Evolutionary conservation across 495 filamentous ascomycete species (phyloP).

Genomic region (Entonaema liquescens): DNA sequence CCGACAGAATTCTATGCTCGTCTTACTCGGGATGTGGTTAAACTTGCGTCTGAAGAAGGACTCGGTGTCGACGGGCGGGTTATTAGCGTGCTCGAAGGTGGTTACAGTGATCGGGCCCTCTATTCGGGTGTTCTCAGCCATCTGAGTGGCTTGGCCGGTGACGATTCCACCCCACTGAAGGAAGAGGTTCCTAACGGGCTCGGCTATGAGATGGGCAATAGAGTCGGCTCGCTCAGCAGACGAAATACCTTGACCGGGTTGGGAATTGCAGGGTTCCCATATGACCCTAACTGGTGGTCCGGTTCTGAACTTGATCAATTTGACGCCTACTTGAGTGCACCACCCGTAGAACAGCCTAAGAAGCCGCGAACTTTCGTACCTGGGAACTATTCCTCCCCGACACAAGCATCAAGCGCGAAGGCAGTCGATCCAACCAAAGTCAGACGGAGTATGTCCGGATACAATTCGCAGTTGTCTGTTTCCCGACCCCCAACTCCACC

Average conservation of each 20-base stretch:
- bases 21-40: slow-evolving; percentile 84
- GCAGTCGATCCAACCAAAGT: slow-evolving; percentile 49
- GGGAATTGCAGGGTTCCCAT: slow-evolving; percentile 50
- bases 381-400: slow-evolving; percentile 70
- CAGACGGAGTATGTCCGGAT: slow-evolving; percentile 42
- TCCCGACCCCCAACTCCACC: slow-evolving; percentile 64
- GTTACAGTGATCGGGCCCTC: slow-evolving; percentile 91
- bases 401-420: slow-evolving; percentile 49
- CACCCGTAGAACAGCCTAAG: slow-evolving; percentile 52
- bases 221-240: slow-evolving; percentile 50
- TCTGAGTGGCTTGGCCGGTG: slow-evolving; percentile 75
- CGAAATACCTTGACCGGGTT: slow-evolving; percentile 44
- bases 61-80: slow-evolving; percentile 81
- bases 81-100: slow-evolving; percentile 93
- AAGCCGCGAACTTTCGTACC: slow-evolving; percentile 63
- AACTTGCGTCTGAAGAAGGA: slow-evolving; percentile 80
- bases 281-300: slow-evolving; percentile 82
- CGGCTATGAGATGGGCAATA: slow-evolving; percentile 64
- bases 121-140: slow-evolving; percentile 89
- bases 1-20: slow-evolving; percentile 96
- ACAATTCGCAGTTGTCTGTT: slow-evolving; percentile 18
- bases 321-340: slow-evolving; percentile 61
- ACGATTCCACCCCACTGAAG: slow-evolving; percentile 51
- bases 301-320: slow-evolving; percentile 70
- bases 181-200: slow-evolving; percentile 53